phyloP scores from a whole-genome alignment of 352 stramenopile genomes.

The Pythium dissotocum region DNA sequence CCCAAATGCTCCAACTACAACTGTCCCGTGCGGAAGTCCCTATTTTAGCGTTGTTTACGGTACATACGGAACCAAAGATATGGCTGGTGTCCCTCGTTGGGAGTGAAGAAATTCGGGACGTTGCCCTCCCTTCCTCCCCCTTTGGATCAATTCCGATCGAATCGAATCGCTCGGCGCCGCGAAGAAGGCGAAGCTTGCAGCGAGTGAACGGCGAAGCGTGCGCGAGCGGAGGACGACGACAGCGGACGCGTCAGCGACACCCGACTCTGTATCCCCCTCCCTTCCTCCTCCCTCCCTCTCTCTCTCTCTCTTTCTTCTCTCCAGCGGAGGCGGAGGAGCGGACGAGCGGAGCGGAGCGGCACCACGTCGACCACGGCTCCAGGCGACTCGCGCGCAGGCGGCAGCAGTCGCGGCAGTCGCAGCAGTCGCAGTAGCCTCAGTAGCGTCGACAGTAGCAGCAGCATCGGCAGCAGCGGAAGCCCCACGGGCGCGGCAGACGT shows the following conservation, averaged over 20 bases:
- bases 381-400: constrained; percentile 4
- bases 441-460: not conserved
- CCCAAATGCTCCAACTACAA: constrained; percentile 4
- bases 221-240: not conserved
- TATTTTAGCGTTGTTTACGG: constrained; percentile 6
- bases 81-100: constrained; percentile 17
- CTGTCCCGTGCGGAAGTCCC: constrained; percentile 6
- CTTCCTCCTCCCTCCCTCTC: constrained; percentile 12
- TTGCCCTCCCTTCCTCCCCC: constrained; percentile 20
- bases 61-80: constrained; percentile 31
- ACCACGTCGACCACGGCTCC: constrained; percentile 7
- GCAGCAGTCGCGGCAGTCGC: constrained; percentile 3
- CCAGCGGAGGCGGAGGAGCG: constrained; percentile 6
- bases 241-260: not conserved
- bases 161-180: constrained; percentile 10
- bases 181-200: constrained; percentile 1
- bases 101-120: constrained; percentile 24
- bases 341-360: constrained; percentile 8
- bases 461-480: not conserved
- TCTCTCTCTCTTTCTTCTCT: constrained; percentile 10
- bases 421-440: constrained; percentile 1
- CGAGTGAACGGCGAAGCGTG: constrained; percentile 1
- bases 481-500: constrained; percentile 15
- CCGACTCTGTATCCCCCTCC: not conserved
- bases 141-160: constrained; percentile 30